A percentile compares a stretch with the other conserved stretches of the same genome.
These are phyloP conservation scores for Polychaeton citri DNA, from an alignment of 2,329 filamentous ascomycete genomes.

Conservation along the genomic window DNA sequence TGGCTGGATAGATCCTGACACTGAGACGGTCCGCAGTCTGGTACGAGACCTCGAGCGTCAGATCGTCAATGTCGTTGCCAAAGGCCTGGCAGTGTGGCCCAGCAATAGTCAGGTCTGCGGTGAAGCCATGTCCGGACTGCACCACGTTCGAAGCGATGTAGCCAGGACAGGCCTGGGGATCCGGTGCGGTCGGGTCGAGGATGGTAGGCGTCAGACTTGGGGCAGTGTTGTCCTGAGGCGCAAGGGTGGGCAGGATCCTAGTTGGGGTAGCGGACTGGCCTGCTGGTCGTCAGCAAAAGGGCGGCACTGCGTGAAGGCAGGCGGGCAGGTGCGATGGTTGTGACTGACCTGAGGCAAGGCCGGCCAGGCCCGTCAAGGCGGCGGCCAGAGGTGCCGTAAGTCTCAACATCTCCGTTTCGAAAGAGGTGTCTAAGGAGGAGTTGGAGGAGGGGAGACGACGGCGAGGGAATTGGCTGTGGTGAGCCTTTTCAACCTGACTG, in stretches of 20 bases:
- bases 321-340: not conserved
- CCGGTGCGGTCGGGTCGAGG: conserved; percentile 11
- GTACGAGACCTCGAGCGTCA: conserved; percentile 13
- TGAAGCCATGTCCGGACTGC: conserved; percentile 10
- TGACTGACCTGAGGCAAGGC: not conserved
- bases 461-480: too few relatives aligned
- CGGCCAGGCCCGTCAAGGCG: not conserved
- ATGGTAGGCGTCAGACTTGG: conserved; percentile 16
- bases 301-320: too few relatives aligned
- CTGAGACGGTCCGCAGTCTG: conserved; percentile 14
- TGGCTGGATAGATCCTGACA: conserved; percentile 15
- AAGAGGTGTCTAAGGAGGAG: not conserved
- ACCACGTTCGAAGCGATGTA: conserved; percentile 14
- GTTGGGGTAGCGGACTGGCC: too few relatives aligned
- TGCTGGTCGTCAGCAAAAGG: too few relatives aligned
- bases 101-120: conserved; percentile 14
- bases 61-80: conserved; percentile 15
- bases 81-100: conserved; percentile 15
- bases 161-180: conserved; percentile 16
- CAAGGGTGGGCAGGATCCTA: conserved; percentile 7
- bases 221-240: conserved; percentile 14
- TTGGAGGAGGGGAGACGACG: not conserved
- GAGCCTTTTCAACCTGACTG: too few relatives aligned
- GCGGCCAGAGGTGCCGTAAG: not conserved
- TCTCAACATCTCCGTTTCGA: not conserved